A percentile compares a stretch with the other conserved stretches of the same genome.
These are phyloP conservation scores for Incumbomyces lentus DNA, from an alignment of 2,329 filamentous ascomycete species.

Conservation along the genomic window DNA sequence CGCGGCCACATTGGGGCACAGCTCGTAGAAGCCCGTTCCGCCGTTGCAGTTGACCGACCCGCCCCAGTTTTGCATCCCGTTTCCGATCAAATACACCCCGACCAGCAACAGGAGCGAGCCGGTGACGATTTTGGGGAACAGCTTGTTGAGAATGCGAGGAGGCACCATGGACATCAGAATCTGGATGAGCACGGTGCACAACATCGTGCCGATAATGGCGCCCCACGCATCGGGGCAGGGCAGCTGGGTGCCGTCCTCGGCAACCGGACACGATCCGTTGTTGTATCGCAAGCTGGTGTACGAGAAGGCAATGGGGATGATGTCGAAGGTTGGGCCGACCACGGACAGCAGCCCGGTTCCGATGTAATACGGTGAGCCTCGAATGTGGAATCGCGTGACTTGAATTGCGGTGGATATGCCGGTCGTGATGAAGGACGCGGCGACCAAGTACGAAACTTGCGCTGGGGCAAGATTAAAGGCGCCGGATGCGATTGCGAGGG, in stretches of 20 bases:
- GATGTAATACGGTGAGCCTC: constrained; percentile 61
- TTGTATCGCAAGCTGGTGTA: constrained; percentile 63
- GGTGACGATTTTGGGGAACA: constrained; percentile 72
- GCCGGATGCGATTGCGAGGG: constrained; percentile 56
- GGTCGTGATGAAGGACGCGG: constrained; percentile 66
- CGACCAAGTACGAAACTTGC: constrained; percentile 66
- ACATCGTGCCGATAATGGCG: constrained; percentile 58
- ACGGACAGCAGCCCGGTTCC: constrained; percentile 74
- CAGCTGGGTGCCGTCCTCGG: constrained; percentile 52
- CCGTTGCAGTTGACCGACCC: constrained; percentile 36
- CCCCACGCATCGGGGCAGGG: constrained; percentile 71
- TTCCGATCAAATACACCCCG: constrained; percentile 60
- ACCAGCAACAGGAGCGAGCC: constrained; percentile 62
- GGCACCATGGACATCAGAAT: constrained; percentile 65
- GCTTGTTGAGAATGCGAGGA: constrained; percentile 54
- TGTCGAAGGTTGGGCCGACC: constrained; percentile 67
- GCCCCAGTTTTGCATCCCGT: constrained; percentile 67
- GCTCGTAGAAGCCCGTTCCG: constrained; percentile 55
- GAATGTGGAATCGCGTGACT: constrained; percentile 66
- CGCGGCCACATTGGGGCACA: constrained; percentile 57
- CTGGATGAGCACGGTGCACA: constrained; percentile 58
- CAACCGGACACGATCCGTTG: constrained; percentile 56
- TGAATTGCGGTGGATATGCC: constrained; percentile 65
- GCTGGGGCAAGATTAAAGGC: constrained; percentile 51
- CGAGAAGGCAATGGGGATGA: constrained; percentile 63